Evolutionary conservation across 2,329 filamentous ascomycete genomes (phyloP).

Genomic region (Pseudocercospora crystallina): DNA sequence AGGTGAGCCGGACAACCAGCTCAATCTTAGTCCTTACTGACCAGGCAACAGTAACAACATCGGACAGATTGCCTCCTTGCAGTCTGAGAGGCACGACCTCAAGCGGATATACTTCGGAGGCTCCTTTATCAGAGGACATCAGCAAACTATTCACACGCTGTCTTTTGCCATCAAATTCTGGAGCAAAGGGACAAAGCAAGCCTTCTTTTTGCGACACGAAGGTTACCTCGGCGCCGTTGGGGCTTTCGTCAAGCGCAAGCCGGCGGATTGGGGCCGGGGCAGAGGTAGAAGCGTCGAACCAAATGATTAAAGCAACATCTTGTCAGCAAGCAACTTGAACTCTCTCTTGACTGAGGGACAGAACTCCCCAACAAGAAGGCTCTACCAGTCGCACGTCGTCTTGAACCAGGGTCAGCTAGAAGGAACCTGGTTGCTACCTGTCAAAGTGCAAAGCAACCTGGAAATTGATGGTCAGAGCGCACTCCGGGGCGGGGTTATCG

Average conservation of each 20-base stretch:
- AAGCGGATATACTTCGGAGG: slow-evolving; percentile 97
- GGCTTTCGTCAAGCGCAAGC: slow-evolving; percentile 88
- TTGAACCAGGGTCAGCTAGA: too few relatives aligned
- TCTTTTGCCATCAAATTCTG: slow-evolving; percentile 98
- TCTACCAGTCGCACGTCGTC: too few relatives aligned
- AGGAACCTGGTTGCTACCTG: neutral
- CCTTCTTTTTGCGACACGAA: slow-evolving; percentile 93
- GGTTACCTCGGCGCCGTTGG: slow-evolving; percentile 93
- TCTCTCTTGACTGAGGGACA: too few relatives aligned
- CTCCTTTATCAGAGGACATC: slow-evolving; percentile 92
- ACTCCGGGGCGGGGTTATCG: too few relatives aligned
- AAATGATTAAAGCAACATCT: slow-evolving; percentile 1
- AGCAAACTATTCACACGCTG: slow-evolving; percentile 96
- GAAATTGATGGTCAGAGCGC: neutral
- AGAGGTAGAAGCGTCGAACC: slow-evolving; percentile 25
- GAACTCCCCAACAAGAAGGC: too few relatives aligned
- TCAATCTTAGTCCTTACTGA: slow-evolving; percentile 26
- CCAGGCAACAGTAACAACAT: slow-evolving; percentile 76
- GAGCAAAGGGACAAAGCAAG: slow-evolving; percentile 90
- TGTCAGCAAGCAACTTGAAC: too few relatives aligned
- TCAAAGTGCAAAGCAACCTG: neutral
- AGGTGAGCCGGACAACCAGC: slow-evolving; percentile 44
- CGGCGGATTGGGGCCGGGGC: slow-evolving; percentile 79
- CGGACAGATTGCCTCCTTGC: slow-evolving; percentile 95
- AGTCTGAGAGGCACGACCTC: slow-evolving; percentile 88